Evolutionary conservation across 768 basidiomycete genomes (phyloP), one percentile per base, ranked within the genome.

Genomic region (Tulasnella sp.): DNA sequence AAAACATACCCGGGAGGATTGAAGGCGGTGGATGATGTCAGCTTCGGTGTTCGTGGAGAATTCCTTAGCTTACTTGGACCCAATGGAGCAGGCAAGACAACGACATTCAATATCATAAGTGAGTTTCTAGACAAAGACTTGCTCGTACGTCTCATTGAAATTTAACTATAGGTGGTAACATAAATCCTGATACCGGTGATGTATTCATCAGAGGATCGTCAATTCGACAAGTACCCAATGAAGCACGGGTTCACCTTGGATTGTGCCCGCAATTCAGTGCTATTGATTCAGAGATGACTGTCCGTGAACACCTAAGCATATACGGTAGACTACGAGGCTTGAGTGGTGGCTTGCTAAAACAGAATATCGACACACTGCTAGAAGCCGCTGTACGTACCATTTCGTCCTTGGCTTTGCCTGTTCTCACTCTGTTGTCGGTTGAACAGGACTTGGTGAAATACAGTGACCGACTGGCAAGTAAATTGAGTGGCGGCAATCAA

Each of bases 191-290:
- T 56, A 55, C 64, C 0, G 85, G 85, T 1, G 82, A 88, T 56
- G 73, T 84, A 13, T 60, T 75, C 44, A 81, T 89, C 59, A 73
- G 76, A 48, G 78, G 75, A 2, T 67, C 70, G 27, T 86, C 83
- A 3, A 77, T 83, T 32, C 66, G 83, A 25, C 69, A 70, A n/a
- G 70, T 77, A 49, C 76, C 84, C 0, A 73, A 74, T 19, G 69
- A 63, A 4, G 81, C 85, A 32, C 73, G 83, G 22, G 70, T 79
- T 5, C 72, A 77, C 19, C 73, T 89, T 5, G 85, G 85, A 3
- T 81, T 89, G 44, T 89, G 84, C 61, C 84, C 84, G 0, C 85
- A 87, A 56, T 84, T 86, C 64, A 85, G 83, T 1, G 83, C 85
- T 1, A 85, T 87, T 56, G 85, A 87, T 57, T 67, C 75, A 10